These are phyloP conservation scores for Exophiala calicioides DNA, from an alignment of 2,329 filamentous ascomycete genomes.

Conservation along the genomic window DNA sequence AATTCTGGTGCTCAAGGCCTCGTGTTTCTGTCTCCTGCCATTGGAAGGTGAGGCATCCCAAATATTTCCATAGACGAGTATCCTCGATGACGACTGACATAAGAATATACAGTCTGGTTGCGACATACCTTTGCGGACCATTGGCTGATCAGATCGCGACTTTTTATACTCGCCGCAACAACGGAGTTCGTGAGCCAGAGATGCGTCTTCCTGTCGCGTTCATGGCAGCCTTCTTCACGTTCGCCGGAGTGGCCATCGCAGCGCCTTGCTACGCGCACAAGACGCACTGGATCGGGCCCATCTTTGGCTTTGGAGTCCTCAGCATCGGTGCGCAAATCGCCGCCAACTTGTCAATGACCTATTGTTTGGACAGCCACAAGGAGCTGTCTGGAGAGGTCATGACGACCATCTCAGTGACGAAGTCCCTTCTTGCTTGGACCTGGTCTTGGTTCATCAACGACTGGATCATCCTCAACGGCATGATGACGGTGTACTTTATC, in stretches of 20 bases:
- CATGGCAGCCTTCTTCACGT: slow-evolving; percentile 57
- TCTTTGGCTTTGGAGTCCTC: slow-evolving; percentile 51
- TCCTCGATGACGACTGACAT: too few species aligned
- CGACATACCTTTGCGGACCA: slow-evolving; percentile 41
- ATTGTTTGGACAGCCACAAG: not conserved
- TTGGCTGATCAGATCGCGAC: slow-evolving; percentile 58
- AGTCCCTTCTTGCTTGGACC: slow-evolving; percentile 3
- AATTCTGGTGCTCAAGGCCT: slow-evolving; percentile 31
- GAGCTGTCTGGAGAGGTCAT: slow-evolving; percentile 4
- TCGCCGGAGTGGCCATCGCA: slow-evolving; percentile 59
- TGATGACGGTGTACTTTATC: not conserved
- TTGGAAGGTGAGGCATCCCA: slow-evolving; percentile 21
- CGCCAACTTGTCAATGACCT: not conserved
- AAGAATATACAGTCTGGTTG: slow-evolving; percentile 24
- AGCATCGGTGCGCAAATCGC: slow-evolving; percentile 31
- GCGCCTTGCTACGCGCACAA: slow-evolving; percentile 53
- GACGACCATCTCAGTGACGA: not conserved
- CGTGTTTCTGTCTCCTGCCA: slow-evolving; percentile 32
- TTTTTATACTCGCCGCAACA: slow-evolving; percentile 53
- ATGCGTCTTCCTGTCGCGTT: slow-evolving; percentile 59
- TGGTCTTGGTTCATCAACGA: not conserved
- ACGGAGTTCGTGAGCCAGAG: slow-evolving; percentile 58
- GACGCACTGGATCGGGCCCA: slow-evolving; percentile 58
- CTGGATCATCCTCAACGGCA: not conserved
- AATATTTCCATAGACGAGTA: not conserved